phyloP scores from a whole-genome alignment of 805 yeast species.

The Candida koratica region DNA sequence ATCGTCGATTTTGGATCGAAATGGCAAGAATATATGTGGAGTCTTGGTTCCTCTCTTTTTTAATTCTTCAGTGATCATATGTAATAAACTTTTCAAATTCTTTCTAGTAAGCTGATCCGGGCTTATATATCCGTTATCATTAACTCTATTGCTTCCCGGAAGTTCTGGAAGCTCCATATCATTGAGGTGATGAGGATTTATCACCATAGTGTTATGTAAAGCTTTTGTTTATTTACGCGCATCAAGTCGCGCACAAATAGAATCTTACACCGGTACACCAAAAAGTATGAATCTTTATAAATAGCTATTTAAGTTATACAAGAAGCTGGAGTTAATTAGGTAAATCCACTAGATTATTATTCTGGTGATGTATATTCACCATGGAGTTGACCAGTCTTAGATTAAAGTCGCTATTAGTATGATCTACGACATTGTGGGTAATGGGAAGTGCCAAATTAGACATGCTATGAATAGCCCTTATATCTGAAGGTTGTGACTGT shows the following conservation, averaged over 20 bases:
- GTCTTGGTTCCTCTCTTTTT: slow-evolving; percentile 67
- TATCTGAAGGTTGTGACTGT: slow-evolving; percentile 13
- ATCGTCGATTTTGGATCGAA: slow-evolving; percentile 66
- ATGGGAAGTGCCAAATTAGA: slow-evolving; percentile 21
- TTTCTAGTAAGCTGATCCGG: slow-evolving; percentile 52
- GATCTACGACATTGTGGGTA: slow-evolving; percentile 9
- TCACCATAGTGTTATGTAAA: slow-evolving; percentile 13
- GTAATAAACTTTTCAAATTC: slow-evolving; percentile 64
- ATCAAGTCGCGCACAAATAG: too few species aligned
- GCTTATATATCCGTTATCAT: slow-evolving; percentile 12
- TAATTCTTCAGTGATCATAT: slow-evolving; percentile 65
- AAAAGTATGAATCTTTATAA: too few species aligned
- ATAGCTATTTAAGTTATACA: too few species aligned
- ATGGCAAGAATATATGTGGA: slow-evolving; percentile 73
- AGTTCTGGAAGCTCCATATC: slow-evolving; percentile 24
- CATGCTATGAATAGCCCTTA: slow-evolving; percentile 27
- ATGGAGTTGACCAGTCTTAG: slow-evolving; percentile 31
- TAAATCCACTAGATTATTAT: slow-evolving; percentile 11
- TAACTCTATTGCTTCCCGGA: slow-evolving; percentile 13
- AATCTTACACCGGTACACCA: too few species aligned
- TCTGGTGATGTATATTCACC: slow-evolving; percentile 23
- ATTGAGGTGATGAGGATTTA: slow-evolving; percentile 11
- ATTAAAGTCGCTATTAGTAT: slow-evolving; percentile 8
- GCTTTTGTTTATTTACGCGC: slow-evolving; percentile 2
- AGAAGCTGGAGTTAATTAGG: too few species aligned